Evolutionary conservation across 139 green algal species (phyloP).

Genomic region (Coelastrella sp.): DNA sequence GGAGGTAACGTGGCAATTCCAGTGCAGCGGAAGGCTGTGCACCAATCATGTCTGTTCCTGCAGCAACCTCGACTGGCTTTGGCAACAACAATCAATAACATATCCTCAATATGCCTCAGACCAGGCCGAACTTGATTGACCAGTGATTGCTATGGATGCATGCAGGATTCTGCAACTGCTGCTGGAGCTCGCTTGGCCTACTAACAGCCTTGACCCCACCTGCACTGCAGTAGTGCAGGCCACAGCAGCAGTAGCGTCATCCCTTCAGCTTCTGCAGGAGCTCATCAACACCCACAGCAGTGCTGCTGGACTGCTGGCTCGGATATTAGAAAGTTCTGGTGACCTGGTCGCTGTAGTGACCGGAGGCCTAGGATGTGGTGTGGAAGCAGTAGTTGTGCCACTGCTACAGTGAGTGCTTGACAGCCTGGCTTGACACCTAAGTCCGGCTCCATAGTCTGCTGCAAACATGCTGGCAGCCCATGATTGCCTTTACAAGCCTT

Average conservation of each 20-base stretch:
- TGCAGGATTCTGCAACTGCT: conserved; percentile 13
- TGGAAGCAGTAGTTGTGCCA: background rate
- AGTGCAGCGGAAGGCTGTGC: background rate
- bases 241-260: background rate
- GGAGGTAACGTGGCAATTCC: too few species aligned
- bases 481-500: too few species aligned
- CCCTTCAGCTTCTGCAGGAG: background rate
- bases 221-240: background rate
- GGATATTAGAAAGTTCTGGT: background rate
- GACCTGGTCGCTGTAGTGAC: background rate
- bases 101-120: too few species aligned
- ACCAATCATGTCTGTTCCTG: background rate
- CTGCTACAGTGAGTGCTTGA: background rate
- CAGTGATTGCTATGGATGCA: background rate
- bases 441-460: background rate
- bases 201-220: background rate
- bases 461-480: too few species aligned
- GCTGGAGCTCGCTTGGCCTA: background rate
- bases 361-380: background rate
- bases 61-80: background rate
- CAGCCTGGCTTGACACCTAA: background rate
- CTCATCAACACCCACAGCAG: background rate
- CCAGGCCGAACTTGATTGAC: background rate
- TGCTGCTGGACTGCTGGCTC: background rate
- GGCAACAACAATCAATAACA: too few species aligned